Base-by-base conservation (phyloP, 805 yeast genomes). In the Lipomyces oligophaga region DNA sequence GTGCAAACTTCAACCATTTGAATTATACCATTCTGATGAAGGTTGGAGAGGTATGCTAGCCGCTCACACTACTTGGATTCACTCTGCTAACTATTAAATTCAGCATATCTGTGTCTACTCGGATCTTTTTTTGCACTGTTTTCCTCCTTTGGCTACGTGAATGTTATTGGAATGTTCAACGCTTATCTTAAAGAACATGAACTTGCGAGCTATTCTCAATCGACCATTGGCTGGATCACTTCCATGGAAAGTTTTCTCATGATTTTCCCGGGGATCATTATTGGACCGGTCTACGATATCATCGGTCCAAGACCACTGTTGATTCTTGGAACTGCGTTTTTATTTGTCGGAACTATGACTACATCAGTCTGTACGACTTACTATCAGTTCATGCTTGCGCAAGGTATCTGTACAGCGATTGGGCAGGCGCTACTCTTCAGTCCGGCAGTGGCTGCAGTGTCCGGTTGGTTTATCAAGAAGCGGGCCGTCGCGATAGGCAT, bases 81-180 rank as follows among this genome's bases (percentile, higher is more conserved):
- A n/a, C n/a, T n/a, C n/a, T n/a, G n/a, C 20, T 37, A 38, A 27
- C 26, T 11, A 10, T 11, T 16, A 5, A 4, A 15, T 13, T 13
- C 7, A 46, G 81, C 83, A 68, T 67, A 80, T 60, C 70, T 74
- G 4, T 77, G 78, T 0, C 61, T 75, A 1, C 43, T 75, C 10
- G 83, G 83, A 1, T 72, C 80, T 0, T 77, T 77, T 53, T 61
- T 76, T 22, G 85, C 85, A 2, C 63, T 78, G 45, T 60, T 77
- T 3, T 72, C 75, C 38, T 70, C 77, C 2, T 77, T 82, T 59
- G 93, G 93, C 1, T 56, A 82, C 27, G 15, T 39, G 15, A 47
- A 47, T 43, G 38, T 36, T 31, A 37, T 47, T 11, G 65, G 65
- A 7, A 58, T 55, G 5, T 63, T 55, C 38, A 59, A 63, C 41